A percentile compares a stretch with the other conserved stretches of the same genome.
Evolutionary conservation across 805 yeast species (phyloP).

Genomic region (Tetrapisispora taiwanensis): DNA sequence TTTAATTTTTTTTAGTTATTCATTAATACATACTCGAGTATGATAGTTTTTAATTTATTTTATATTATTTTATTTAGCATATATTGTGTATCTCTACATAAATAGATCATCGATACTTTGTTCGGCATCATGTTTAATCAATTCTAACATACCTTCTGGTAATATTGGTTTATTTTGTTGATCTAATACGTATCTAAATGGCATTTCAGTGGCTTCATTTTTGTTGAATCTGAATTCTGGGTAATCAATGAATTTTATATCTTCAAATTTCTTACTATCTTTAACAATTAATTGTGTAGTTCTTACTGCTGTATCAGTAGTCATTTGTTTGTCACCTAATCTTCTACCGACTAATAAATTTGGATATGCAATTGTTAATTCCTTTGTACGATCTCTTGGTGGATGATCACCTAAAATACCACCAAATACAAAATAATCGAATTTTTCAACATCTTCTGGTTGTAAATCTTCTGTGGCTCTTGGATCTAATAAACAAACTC

Average conservation of each 20-base stretch:
- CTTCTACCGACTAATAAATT: constrained; percentile 64
- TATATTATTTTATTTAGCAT: too few species aligned
- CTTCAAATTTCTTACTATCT: constrained; percentile 46
- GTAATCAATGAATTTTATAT: constrained; percentile 78
- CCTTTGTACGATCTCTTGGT: constrained; percentile 84
- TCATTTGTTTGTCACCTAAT: constrained; percentile 85
- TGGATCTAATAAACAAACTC: constrained; percentile 84
- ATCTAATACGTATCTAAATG: constrained; percentile 79
- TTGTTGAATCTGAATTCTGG: constrained; percentile 86
- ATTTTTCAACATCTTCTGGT: constrained; percentile 56
- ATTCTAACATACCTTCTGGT: constrained; percentile 83
- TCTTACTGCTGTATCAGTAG: constrained; percentile 94
- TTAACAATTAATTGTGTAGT: constrained; percentile 77
- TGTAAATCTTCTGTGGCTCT: constrained; percentile 63
- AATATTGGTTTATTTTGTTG: constrained; percentile 59
- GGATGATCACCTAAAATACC: constrained; percentile 95
- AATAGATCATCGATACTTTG: constrained; percentile 65
- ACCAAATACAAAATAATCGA: constrained; percentile 89
- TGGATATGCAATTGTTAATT: constrained; percentile 69
- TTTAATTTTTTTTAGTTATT: too few species aligned
- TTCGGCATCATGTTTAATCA: constrained; percentile 78
- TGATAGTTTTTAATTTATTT: too few species aligned
- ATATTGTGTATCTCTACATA: constrained; percentile 1
- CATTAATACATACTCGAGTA: too few species aligned
- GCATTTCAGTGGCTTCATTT: constrained; percentile 95